Conservation (phyloP, 345 rosid species). For the Triadica sebifera region DNA sequence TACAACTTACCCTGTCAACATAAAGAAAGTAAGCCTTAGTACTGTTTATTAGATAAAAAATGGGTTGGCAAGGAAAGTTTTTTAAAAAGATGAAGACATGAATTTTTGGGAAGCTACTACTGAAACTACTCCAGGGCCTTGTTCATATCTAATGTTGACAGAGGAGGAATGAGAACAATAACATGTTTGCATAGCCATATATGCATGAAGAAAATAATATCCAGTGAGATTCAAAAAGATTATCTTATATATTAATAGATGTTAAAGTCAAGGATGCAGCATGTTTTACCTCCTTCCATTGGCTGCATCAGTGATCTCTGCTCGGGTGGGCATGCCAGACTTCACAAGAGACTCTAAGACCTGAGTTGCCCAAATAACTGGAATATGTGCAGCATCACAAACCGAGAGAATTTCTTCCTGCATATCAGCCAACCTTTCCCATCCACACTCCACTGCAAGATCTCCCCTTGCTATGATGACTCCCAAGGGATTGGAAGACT, state of each 20-base stretch:
- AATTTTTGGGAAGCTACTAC: no score
- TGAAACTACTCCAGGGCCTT: neutral
- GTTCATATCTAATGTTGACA: neutral
- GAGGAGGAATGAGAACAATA: neutral
- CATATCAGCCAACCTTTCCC: conserved; percentile 62
- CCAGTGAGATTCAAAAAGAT: neutral
- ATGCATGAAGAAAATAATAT: neutral
- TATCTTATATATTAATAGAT: neutral
- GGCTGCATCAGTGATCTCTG: conserved; percentile 72
- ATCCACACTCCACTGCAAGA: conserved; percentile 81
- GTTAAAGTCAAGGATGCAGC: neutral
- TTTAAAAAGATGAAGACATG: neutral
- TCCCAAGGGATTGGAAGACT: conserved; percentile 58
- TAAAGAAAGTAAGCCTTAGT: neutral
- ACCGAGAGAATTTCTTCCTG: conserved; percentile 64
- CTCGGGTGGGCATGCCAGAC: conserved; percentile 63
- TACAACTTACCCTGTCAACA: conserved; percentile 47
- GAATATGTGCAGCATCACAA: conserved; percentile 49
- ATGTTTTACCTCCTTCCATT: conserved; percentile 45
- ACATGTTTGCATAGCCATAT: neutral
- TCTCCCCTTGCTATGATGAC: conserved; percentile 77
- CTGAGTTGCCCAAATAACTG: conserved; percentile 72
- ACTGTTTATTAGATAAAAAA: neutral
- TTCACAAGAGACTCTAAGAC: conserved; percentile 70
- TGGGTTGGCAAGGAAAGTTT: neutral